phyloP scores from a whole-genome alignment of 257 asterid species.

The Rauvolfia tetraphylla region DNA sequence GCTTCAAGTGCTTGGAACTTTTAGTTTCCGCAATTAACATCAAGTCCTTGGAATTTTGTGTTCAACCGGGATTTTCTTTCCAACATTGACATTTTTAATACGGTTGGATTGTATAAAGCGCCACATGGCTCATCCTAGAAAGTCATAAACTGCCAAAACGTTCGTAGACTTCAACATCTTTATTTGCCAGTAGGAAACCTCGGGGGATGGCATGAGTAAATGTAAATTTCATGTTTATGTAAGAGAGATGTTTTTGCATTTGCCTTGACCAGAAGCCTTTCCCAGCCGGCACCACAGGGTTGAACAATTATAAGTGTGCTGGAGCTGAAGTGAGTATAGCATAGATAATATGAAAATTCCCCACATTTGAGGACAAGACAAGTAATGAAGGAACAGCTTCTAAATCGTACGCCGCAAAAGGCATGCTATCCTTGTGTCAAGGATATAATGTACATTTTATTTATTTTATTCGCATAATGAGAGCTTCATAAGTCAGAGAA shows the following conservation, averaged over 20 bases:
- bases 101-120: background rate
- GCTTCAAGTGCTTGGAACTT: background rate
- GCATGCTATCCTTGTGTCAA: background rate
- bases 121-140: background rate
- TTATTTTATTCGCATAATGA: background rate
- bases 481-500: background rate
- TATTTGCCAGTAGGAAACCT: background rate
- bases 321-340: background rate
- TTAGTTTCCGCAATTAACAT: background rate
- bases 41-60: background rate
- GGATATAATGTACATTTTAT: background rate
- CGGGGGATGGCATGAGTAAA: too few relatives aligned
- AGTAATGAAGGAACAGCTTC: background rate
- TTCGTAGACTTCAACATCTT: background rate
- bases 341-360: background rate
- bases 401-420: background rate
- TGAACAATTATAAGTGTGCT: background rate
- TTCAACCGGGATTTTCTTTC: background rate
- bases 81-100: too few relatives aligned
- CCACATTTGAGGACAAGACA: background rate
- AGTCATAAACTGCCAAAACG: too few relatives aligned
- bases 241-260: background rate
- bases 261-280: background rate
- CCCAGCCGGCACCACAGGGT: too few relatives aligned
- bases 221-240: background rate